Conservation (phyloP, 306 rosid genomes). For the Corylus avellana region DNA sequence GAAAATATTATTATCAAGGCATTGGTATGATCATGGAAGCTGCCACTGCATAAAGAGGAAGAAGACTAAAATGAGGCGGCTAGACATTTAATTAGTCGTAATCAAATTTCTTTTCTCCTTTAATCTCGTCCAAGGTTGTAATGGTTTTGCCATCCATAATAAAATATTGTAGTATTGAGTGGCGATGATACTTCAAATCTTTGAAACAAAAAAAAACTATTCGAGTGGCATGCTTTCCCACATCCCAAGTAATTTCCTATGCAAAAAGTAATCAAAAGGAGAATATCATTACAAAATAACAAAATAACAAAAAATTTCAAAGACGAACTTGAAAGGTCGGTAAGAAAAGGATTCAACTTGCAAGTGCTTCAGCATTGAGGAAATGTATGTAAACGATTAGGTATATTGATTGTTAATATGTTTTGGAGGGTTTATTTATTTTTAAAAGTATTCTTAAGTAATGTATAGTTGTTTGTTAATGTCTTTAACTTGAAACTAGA, state of each 20-base stretch:
- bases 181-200: not conserved
- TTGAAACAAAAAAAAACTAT: not conserved
- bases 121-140: constrained; percentile 5
- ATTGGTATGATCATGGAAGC: too few species aligned
- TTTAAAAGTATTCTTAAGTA: too few species aligned
- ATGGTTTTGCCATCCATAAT: not conserved
- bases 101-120: constrained; percentile 4
- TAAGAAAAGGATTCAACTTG: not conserved
- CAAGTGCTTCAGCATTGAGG: not conserved
- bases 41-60: constrained; percentile 31
- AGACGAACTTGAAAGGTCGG: not conserved
- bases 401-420: too few species aligned
- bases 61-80: constrained; percentile 48
- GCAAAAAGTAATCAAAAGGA: not conserved
- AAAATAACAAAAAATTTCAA: not conserved
- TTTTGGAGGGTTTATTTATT: too few species aligned
- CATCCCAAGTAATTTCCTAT: not conserved
- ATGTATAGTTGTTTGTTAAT: too few species aligned
- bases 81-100: not conserved
- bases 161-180: not conserved
- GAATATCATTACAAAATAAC: not conserved
- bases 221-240: not conserved
- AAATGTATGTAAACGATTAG: too few species aligned
- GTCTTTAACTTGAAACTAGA: too few species aligned
- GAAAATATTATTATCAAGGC: not conserved